A percentile compares a stretch with the other conserved stretches of the same genome.
Evolutionary conservation across 2,329 filamentous ascomycete species (phyloP).

Genomic region (Alternaria angustiovoidea): DNA sequence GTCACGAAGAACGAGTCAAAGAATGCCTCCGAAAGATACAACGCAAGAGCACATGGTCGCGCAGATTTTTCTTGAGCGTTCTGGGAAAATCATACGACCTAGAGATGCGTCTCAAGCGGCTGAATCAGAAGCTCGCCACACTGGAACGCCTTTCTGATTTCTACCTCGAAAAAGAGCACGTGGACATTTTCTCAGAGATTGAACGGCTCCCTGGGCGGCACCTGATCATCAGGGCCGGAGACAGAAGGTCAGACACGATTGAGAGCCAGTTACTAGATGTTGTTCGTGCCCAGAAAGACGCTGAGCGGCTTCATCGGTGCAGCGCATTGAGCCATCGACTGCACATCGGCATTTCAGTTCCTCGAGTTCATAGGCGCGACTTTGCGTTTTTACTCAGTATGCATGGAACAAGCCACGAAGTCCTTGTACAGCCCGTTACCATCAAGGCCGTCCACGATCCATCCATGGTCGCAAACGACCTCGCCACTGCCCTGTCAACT

Average conservation of each 20-base stretch:
- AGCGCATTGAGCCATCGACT: conserved; percentile 21
- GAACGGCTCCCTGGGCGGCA: conserved; percentile 34
- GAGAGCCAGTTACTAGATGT: conserved; percentile 30
- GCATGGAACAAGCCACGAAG: conserved; percentile 27
- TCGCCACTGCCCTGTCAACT: conserved; percentile 22
- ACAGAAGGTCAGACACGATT: conserved; percentile 17
- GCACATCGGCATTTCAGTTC: conserved; percentile 38
- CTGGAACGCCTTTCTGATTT: conserved; percentile 35
- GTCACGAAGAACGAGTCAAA: conserved; percentile 25
- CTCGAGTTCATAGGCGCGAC: conserved; percentile 35
- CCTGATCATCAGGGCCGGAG: conserved; percentile 25
- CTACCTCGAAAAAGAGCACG: conserved; percentile 36
- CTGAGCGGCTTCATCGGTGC: conserved; percentile 31
- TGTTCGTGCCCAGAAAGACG: conserved; percentile 34
- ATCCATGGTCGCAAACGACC: conserved; percentile 18
- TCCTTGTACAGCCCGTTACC: conserved; percentile 30
- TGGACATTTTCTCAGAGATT: conserved; percentile 31
- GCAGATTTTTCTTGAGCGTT: conserved; percentile 31
- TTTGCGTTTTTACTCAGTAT: conserved; percentile 37
- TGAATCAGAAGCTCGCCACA: conserved; percentile 29
- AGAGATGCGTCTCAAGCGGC: conserved; percentile 24
- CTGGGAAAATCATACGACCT: conserved; percentile 27
- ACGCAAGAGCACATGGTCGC: conserved; percentile 28
- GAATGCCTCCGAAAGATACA: conserved; percentile 30
- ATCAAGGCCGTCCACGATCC: conserved; percentile 24